Evolutionary conservation across 2,329 filamentous ascomycete genomes (phyloP).

Genomic region (Penicillium palitans): DNA sequence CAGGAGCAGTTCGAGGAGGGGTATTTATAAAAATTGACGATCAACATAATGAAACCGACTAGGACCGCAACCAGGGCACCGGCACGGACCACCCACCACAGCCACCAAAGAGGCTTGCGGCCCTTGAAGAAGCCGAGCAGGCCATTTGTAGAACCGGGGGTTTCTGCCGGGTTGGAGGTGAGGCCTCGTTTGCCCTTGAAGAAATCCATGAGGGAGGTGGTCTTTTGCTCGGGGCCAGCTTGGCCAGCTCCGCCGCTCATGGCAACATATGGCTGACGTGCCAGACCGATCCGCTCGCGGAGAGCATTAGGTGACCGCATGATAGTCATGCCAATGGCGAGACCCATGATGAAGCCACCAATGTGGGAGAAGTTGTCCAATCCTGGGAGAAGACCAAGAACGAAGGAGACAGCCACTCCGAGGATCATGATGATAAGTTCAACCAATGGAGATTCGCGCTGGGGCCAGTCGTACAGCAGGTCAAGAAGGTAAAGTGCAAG

Average conservation of each 20-base stretch:
- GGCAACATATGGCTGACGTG: slow-evolving; percentile 68
- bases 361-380: slow-evolving; percentile 98
- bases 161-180: slow-evolving; percentile 12
- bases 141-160: slow-evolving; percentile 9
- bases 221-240: slow-evolving; percentile 36
- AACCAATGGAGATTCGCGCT: slow-evolving; percentile 72
- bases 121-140: slow-evolving; percentile 79
- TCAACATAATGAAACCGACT: slow-evolving; percentile 78
- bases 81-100: slow-evolving; percentile 86
- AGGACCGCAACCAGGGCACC: slow-evolving; percentile 77
- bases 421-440: slow-evolving; percentile 86
- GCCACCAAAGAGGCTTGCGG: slow-evolving; percentile 93
- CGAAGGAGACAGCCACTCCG: slow-evolving; percentile 86
- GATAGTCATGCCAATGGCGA: slow-evolving; percentile 81
- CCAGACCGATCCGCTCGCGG: slow-evolving; percentile 69
- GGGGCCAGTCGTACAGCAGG: slow-evolving; percentile 86
- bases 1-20: slow-evolving; percentile 71
- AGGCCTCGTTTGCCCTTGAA: slow-evolving; percentile 59
- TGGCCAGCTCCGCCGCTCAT: slow-evolving; percentile 56
- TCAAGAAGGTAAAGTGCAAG: slow-evolving; percentile 86
- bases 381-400: slow-evolving; percentile 85
- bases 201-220: slow-evolving; percentile 53
- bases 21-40: slow-evolving; percentile 88
- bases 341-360: slow-evolving; percentile 89
- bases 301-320: slow-evolving; percentile 84